Evolutionary conservation across 2,329 filamentous ascomycete species (phyloP).

Genomic region (Rutstroemia sp.): DNA sequence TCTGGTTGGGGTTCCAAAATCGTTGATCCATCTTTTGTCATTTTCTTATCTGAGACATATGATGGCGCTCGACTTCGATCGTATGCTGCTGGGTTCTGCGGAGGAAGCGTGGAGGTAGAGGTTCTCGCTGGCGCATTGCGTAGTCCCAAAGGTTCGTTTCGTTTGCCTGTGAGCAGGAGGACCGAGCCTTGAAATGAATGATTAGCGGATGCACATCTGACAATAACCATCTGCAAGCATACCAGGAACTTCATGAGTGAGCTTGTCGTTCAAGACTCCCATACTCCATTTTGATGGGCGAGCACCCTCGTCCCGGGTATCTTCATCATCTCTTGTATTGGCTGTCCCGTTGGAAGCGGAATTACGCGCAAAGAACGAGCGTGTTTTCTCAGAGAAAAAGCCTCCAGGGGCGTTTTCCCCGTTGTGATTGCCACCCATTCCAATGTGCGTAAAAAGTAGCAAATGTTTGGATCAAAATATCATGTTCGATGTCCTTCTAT

Average conservation of each 20-base stretch:
- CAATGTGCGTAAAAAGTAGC: neutral
- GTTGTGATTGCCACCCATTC: neutral
- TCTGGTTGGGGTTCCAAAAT: constrained; percentile 90
- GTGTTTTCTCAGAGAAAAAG: constrained; percentile 4
- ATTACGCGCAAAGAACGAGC: constrained; percentile 22
- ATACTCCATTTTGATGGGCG: constrained; percentile 47
- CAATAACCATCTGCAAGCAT: constrained; percentile 23
- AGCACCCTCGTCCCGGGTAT: constrained; percentile 10
- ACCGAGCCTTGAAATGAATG: constrained; percentile 42
- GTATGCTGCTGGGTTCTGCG: constrained; percentile 8
- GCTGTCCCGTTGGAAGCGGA: constrained; percentile 9
- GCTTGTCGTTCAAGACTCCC: constrained; percentile 75
- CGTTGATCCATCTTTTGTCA: constrained; percentile 71
- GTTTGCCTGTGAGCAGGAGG: constrained; percentile 45
- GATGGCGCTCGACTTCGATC: constrained; percentile 10
- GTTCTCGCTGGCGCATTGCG: constrained; percentile 47
- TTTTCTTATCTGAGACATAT: constrained; percentile 52
- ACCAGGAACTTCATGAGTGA: constrained; percentile 86
- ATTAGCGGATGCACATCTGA: neutral
- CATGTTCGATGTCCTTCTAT: neutral
- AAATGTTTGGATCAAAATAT: neutral
- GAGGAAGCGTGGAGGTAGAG: constrained; percentile 44
- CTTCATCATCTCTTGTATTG: constrained; percentile 3
- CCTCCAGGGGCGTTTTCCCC: neutral
- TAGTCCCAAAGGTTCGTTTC: constrained; percentile 53